These are phyloP conservation scores for Ballota nigra DNA, from an alignment of 257 asterid species.

Conservation along the genomic window DNA sequence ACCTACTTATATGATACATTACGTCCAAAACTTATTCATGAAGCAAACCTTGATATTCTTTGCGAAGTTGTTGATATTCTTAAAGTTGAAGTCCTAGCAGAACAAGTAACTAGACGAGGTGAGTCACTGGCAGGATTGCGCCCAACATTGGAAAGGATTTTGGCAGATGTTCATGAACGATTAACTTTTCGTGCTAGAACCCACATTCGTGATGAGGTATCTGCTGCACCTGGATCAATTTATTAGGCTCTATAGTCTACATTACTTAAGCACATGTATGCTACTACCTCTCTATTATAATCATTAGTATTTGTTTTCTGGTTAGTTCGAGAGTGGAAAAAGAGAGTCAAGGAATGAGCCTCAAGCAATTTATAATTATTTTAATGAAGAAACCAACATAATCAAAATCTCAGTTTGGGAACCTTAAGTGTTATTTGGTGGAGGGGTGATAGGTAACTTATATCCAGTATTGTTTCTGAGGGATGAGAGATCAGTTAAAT, in stretches of 20 bases:
- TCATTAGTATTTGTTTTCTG: not conserved
- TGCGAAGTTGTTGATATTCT: constrained; percentile 96
- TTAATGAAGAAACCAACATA: not conserved
- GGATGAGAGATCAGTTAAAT: not conserved
- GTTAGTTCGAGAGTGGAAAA: not conserved
- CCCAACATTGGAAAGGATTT: constrained; percentile 86
- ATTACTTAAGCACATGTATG: not conserved
- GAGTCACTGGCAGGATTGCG: constrained; percentile 88
- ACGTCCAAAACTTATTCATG: constrained; percentile 94
- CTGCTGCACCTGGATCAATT: constrained; percentile 18
- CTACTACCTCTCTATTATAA: not conserved
- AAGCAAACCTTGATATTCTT: constrained; percentile 91
- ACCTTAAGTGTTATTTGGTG: not conserved
- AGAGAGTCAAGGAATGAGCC: not conserved
- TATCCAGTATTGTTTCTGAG: not conserved
- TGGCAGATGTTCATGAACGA: constrained; percentile 97
- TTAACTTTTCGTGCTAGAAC: constrained; percentile 96
- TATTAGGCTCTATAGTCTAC: constrained; percentile 9
- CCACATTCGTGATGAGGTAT: constrained; percentile 92
- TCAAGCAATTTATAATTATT: not conserved
- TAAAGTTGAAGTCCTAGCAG: constrained; percentile 92
- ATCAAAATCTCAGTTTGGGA: not conserved
- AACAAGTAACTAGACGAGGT: constrained; percentile 81
- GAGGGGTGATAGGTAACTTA: not conserved
- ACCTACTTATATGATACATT: constrained; percentile 89